Evolutionary conservation across 2,329 filamentous ascomycete species (phyloP), one percentile per base, ranked within the genome.

Genomic region (Chaetomium globosum): DNA sequence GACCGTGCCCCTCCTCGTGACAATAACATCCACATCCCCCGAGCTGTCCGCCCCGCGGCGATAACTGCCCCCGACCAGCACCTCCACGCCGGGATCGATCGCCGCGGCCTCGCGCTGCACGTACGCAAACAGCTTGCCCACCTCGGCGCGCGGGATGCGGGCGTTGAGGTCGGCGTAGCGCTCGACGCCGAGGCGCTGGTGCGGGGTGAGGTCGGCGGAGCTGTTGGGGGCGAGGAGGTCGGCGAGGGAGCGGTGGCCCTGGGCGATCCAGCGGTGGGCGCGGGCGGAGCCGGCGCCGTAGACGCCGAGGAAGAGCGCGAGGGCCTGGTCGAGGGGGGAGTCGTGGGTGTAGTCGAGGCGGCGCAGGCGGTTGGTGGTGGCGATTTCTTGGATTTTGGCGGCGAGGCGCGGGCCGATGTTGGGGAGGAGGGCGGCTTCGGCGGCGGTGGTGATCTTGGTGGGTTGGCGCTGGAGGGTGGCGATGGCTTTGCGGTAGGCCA

Each of bases 371-470:
- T 92, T 85, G 0, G 92, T 97, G 48, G 82, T 81, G 2, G 87
- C 91, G 52, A 97, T 96, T 74, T 97, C 94, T 72, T 95, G 91
- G 68, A 98, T 95, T 75, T 97, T 97, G 30, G 85, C 81, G 0
- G 93, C 93, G 1, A 97, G 79, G 1, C 91, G 84, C 12, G 81
- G 72, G 8, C 93, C 93, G 43, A 97, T 87, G 65, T 83, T 84
- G 0, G 87, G 86, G 0, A 97, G 81, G 1, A 78, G 75, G 12
- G 83, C 78, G 0, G 93, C 94, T 75, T 96, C 84, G 57, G 87
- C 82, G 65, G 85, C 87, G 0, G 89, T 93, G 4, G 77, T 80
- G 65, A 97, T 85, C 73, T 87, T 89, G 23, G 70, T 72, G 0
- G 79, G 74, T 67, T 93, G 89, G 56, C 85, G 87, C 53, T 86